Percentiles rank a stretch among this genome's conserved stretches.
Conservation (phyloP, 2,329 filamentous ascomycete species). For the Cytospora schulzeri region DNA sequence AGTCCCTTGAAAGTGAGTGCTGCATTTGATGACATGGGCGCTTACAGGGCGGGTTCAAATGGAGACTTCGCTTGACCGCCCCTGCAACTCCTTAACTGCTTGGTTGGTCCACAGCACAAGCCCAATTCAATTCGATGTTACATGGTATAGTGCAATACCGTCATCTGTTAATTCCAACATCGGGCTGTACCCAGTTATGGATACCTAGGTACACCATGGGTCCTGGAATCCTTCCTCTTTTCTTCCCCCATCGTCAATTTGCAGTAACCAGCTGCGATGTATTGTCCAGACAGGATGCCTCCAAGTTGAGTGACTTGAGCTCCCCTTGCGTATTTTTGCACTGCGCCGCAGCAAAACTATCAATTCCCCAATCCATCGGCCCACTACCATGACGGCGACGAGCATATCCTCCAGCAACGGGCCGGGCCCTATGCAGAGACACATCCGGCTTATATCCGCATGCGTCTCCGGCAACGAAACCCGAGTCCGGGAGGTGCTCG, state of each 20-base stretch:
- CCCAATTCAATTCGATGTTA: neutral
- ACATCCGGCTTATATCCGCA: constrained; percentile 41
- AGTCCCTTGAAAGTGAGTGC: no score
- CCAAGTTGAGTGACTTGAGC: neutral
- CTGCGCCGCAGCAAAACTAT: neutral
- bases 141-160: neutral
- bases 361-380: neutral
- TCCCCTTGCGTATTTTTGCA: neutral
- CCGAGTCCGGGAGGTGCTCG: constrained; percentile 40
- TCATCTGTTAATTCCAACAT: neutral
- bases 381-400: constrained; percentile 15
- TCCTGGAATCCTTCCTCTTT: neutral
- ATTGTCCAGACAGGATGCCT: neutral
- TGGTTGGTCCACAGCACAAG: neutral
- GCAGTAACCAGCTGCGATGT: neutral
- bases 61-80: neutral
- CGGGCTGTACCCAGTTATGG: neutral
- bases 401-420: constrained; percentile 42
- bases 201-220: neutral
- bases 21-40: no score
- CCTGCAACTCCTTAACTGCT: neutral
- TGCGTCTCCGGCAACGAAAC: constrained; percentile 42
- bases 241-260: neutral
- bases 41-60: neutral
- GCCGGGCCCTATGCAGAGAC: constrained; percentile 38